Evolutionary conservation across 2,329 filamentous ascomycete genomes (phyloP), one percentile per base, ranked within the genome.

Genomic region (Aspergillus cejpii): DNA sequence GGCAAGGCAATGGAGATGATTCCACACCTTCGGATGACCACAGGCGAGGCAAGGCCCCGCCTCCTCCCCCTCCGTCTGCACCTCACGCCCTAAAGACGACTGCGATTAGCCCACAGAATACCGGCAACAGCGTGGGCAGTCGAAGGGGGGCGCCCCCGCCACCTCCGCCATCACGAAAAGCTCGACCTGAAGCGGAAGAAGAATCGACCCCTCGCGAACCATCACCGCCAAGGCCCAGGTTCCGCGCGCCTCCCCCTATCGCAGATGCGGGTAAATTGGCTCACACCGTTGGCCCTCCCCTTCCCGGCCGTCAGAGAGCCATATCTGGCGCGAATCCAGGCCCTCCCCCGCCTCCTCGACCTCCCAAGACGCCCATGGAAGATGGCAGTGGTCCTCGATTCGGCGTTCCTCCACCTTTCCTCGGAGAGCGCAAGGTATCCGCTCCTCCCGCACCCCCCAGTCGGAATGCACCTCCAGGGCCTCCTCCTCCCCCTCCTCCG

Each of bases 191-290:
- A 38, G 54, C 57, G 58, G 82, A 56, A 67, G 82, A 66, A 66
- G 84, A 74, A 72, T 77, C 65, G 65, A 74, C 63, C 73, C 68
- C 72, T 23, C 76, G 82, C 59, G 84, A 87, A 48, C 79, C 84
- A 11, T 81, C 83, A 11, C 86, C 87, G 10, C 80, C 83, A 17
- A 78, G 83, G 41, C 80, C 80, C 6, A 78, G 76, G 56, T 97
- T 94, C 71, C 78, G 82, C 53, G 91, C 87, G 6, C 92, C 92
- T 37, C 92, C 92, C 26, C 87, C 91, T 2, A 70, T 97, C 48
- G 81, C 87, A 44, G 90, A 95, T 65, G 92, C 92, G 46, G 92
- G 92, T 28, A 94, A 87, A 67, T 92, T 81, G 61, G 88, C 85
- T 3, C 75, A 83, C 50, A 66, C 72, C 23, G 70, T 73, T 45